A percentile compares a stretch with the other conserved stretches of the same genome.
These are phyloP conservation scores for Podila epigama DNA, from an alignment of 192 early-diverging fungal species.

Conservation along the genomic window DNA sequence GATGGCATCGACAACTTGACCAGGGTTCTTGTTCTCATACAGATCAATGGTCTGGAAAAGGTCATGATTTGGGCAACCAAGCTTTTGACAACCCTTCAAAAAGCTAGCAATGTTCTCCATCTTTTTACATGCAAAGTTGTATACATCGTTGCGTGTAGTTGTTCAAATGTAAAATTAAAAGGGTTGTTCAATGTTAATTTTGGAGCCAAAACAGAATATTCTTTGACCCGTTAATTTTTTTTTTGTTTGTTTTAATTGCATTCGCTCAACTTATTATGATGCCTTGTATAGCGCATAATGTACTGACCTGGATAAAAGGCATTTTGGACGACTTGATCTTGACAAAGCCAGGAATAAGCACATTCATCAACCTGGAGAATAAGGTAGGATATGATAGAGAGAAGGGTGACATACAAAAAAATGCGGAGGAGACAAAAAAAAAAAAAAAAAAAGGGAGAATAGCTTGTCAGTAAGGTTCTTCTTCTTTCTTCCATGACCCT, in stretches of 20 bases:
- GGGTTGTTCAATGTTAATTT: too few relatives aligned
- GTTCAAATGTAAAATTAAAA: not conserved
- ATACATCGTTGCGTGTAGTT: not conserved
- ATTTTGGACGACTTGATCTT: conserved; percentile 72
- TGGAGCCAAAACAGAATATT: too few relatives aligned
- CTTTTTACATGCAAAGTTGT: conserved; percentile 14
- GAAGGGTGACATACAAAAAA: not conserved
- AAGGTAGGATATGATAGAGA: not conserved
- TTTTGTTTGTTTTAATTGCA: not conserved
- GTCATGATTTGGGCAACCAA: conserved; percentile 76
- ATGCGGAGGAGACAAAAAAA: not conserved
- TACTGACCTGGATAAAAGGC: conserved; percentile 72
- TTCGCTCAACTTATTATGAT: not conserved
- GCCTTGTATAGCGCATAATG: not conserved
- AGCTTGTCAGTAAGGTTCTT: not conserved
- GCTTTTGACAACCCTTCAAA: conserved; percentile 61
- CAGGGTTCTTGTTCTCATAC: conserved; percentile 78
- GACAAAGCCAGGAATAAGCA: conserved; percentile 56
- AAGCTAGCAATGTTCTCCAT: conserved; percentile 89
- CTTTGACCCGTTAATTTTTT: too few relatives aligned
- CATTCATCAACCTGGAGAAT: conserved; percentile 59
- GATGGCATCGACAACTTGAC: conserved; percentile 75
- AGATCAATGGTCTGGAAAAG: conserved; percentile 86
- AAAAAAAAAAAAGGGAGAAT: not conserved
- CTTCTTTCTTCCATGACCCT: not conserved